Base-by-base conservation (phyloP, 768 basidiomycete species). In the Hortiboletus flavorubellus region DNA sequence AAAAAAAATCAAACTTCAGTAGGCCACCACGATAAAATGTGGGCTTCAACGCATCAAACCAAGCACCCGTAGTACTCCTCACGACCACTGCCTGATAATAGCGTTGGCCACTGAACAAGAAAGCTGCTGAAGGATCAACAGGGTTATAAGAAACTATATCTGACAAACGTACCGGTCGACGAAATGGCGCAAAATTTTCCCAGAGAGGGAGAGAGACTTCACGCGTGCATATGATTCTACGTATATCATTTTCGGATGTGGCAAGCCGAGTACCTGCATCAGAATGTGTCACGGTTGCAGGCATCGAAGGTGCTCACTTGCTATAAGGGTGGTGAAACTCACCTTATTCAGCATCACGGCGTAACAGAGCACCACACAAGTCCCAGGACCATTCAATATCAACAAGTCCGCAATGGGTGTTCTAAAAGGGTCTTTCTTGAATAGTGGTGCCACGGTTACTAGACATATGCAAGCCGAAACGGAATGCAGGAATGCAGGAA, bases 181-280 rank as follows among this genome's bases (percentile, higher is more conserved):
- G 31, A 96, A 74, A n/a, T 81, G 82, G 45, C 83, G 80, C 29
- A 98, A 77, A 35, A 98, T 75, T 63, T 80, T 91, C 26, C 88
- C 96, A 26, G 93, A 93, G 21, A 95, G 76, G 14, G 92, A 96
- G 26, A 98, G 78, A 1, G 80, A 78, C 18, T 73, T 76, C 2
- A 95, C 93, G 6, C 96, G 86, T 8, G 96, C 94, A 69, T 96
- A 97, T 0, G 93, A 93, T 71, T 98, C 97, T 39, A 98, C 78
- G 68, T 97, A 99, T 49, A 99, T 81, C 30, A 92, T 69, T 39
- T 73, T 76, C 7, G 96, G 89, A 1, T 86, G 80, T 21, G 78
- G 75, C 35, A 94, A 69, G 29, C 88, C 88, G 39, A 96, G 64
- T 56, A 98, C 75, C 94, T 97, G 68, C 15, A 46, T 31, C 51